A percentile compares a stretch with the other conserved stretches of the same genome.
These are phyloP conservation scores for Crithidia bombi DNA, from an alignment of 208 protist species.

Conservation along the genomic window DNA sequence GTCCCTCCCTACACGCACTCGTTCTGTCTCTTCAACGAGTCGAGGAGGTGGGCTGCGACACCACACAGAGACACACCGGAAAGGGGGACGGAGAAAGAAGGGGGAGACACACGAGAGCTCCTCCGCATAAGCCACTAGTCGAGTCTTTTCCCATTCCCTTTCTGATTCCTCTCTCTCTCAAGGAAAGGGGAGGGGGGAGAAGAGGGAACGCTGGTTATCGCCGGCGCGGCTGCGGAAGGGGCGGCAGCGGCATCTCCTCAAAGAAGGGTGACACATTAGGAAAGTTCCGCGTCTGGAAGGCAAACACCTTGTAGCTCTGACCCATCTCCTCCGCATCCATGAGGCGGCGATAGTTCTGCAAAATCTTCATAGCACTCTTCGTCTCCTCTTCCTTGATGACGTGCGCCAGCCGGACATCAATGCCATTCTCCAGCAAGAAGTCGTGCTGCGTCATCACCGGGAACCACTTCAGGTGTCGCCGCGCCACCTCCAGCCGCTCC, in stretches of 20 bases:
- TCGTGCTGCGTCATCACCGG: constrained; percentile 84
- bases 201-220: constrained; percentile 10
- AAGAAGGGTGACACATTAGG: constrained; percentile 88
- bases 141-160: neutral
- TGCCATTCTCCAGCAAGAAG: constrained; percentile 86
- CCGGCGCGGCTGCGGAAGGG: constrained; percentile 32
- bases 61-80: too few species aligned
- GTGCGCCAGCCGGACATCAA: constrained; percentile 85
- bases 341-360: constrained; percentile 85
- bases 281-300: constrained; percentile 85
- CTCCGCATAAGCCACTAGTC: too few species aligned
- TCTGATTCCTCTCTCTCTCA: constrained; percentile 10
- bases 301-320: constrained; percentile 92
- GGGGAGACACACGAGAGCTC: too few species aligned
- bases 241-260: constrained; percentile 71
- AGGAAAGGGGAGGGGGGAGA: too few species aligned
- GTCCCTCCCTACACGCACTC: too few species aligned
- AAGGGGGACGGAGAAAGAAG: too few species aligned
- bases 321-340: constrained; percentile 91
- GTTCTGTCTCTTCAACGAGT: too few species aligned
- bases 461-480: constrained; percentile 86
- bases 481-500: constrained; percentile 82
- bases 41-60: too few species aligned
- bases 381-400: constrained; percentile 91
- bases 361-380: constrained; percentile 86